phyloP scores from a whole-genome alignment of 306 rosid genomes.

The Pyrus betulifolia region DNA sequence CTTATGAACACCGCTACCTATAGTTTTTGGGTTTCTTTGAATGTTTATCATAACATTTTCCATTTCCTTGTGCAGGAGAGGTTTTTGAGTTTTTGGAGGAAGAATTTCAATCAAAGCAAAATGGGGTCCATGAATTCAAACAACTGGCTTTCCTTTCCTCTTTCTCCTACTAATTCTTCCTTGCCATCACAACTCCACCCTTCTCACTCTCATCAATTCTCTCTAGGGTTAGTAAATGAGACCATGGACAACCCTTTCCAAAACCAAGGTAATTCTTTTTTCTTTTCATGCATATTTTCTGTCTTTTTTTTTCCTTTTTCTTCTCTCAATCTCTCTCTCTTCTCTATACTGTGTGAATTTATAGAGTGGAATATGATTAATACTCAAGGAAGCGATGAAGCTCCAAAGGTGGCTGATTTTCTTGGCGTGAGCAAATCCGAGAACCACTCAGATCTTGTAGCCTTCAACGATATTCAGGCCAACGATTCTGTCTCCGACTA shows the following conservation, averaged over 20 bases:
- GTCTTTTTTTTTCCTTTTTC: no score
- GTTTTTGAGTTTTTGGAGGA: neutral
- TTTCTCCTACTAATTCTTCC: slow-evolving; percentile 76
- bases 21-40: neutral
- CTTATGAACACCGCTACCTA: neutral
- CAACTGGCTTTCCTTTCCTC: slow-evolving; percentile 98
- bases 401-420: slow-evolving; percentile 95
- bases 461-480: slow-evolving; percentile 46
- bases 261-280: slow-evolving; percentile 45
- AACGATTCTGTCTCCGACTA: slow-evolving; percentile 66
- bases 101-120: neutral
- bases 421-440: slow-evolving; percentile 84
- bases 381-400: slow-evolving; percentile 43
- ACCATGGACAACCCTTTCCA: slow-evolving; percentile 78
- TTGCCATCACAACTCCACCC: slow-evolving; percentile 63
- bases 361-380: slow-evolving; percentile 83
- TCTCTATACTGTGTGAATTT: neutral
- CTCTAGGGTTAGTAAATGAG: slow-evolving; percentile 75
- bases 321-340: neutral
- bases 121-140: slow-evolving; percentile 75
- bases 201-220: slow-evolving; percentile 69
- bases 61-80: slow-evolving; percentile 30
- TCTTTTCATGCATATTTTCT: neutral
- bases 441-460: slow-evolving; percentile 65
- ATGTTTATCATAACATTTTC: neutral